phyloP scores from a whole-genome alignment of 2,329 filamentous ascomycete species.

The Setomelanomma holmii region DNA sequence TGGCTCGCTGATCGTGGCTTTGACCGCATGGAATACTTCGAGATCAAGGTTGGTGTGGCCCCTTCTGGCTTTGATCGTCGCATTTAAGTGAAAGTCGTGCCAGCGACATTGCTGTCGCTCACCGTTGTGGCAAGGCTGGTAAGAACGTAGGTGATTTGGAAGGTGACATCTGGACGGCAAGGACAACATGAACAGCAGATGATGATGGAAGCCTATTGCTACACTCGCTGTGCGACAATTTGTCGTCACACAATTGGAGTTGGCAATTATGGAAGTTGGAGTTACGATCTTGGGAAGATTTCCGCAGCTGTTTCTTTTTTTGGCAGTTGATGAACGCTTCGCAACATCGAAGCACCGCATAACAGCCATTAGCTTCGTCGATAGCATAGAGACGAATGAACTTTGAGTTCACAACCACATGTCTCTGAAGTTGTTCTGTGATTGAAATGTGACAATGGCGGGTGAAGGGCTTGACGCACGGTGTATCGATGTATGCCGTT shows the following conservation, averaged over 20 bases:
- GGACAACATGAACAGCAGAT: background rate
- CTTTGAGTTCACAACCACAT: too few species aligned
- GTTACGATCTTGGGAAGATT: background rate
- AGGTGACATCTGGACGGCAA: background rate
- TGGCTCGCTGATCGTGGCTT: constrained; percentile 35
- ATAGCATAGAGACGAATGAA: too few species aligned
- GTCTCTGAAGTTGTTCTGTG: too few species aligned
- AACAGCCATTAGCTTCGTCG: background rate
- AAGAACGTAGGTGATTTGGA: background rate
- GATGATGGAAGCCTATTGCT: background rate
- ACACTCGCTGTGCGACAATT: background rate
- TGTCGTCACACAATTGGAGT: background rate
- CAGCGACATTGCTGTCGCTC: background rate
- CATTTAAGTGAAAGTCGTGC: background rate
- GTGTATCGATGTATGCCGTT: too few species aligned
- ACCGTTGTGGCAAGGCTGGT: too few species aligned
- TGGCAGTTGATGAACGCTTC: background rate
- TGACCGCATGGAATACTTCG: constrained; percentile 33
- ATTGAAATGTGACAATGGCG: too few species aligned
- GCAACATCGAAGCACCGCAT: background rate
- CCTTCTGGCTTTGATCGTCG: background rate
- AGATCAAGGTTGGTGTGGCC: constrained; percentile 33
- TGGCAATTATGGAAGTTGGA: background rate
- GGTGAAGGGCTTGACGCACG: too few species aligned
- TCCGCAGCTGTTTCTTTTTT: background rate